Base-by-base conservation (phyloP, 2,329 filamentous ascomycete species). In the Neopestalotiopsis rosae region DNA sequence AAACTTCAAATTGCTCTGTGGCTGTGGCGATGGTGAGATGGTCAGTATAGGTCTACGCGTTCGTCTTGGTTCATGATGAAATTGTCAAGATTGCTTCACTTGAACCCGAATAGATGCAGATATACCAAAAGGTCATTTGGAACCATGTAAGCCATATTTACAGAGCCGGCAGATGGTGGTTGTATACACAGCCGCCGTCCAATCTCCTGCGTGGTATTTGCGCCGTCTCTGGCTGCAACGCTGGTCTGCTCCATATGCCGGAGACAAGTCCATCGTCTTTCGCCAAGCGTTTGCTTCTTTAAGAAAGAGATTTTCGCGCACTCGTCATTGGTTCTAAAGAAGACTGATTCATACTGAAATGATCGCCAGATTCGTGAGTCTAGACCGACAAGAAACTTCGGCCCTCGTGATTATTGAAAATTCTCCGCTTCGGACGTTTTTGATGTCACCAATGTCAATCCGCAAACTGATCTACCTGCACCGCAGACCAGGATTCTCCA, bases 121-220 rank as follows among this genome's bases (percentile, higher is more conserved):
- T 10, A 38, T 7, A 38, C 6, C 34, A 38, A 38, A 7, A 7
- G 34, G 10, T 38, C 34, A 10, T 38, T 38, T 38, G 34, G 24
- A 38, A 38, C 34, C 6, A 38, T 38, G 34, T 38, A 7, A 38
- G 10, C 24, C 6, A 38, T 38, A 38, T 38, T 3, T 38, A 38
- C 34, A 38, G 10, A 38, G 34, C 34, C 34, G 34, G 34, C 10
- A 38, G 6, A 7, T 38, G 45, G 14, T 9, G 9, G 20, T 52
- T n/a, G n/a, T 52, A 17, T 38, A n/a, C 59, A 62, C n/a, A 62
- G 59, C 34, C 34, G 59, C 59, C 30, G 30, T 62, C 28, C 30
- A 34, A 40, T 40, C 59, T 62, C 28, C 32, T 34, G n/a, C 10
- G 34, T 17, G 13, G 57, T 34, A 34, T 34, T 62, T 17, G 14